Evolutionary conservation across 129 eudicot genomes (phyloP).

Genomic region (Glebionis coronaria): DNA sequence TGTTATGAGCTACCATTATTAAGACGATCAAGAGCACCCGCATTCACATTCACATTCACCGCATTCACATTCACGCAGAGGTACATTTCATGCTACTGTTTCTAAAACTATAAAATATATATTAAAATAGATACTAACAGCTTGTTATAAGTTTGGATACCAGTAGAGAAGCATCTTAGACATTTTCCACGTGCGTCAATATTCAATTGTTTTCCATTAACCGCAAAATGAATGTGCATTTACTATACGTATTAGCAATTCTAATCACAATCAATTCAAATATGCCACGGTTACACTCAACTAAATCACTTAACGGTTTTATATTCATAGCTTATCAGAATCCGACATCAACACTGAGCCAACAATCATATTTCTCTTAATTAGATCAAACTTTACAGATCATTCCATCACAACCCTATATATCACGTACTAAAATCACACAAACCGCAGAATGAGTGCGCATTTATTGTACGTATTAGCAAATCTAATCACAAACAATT

Average conservation of each 20-base stretch:
- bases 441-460: neutral
- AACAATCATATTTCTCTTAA: constrained; percentile 17
- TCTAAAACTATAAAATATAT: neutral
- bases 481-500: neutral
- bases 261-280: neutral
- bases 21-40: constrained; percentile 8
- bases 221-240: neutral
- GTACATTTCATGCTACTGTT: neutral
- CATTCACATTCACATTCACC: neutral
- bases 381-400: constrained; percentile 13
- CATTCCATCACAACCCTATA: too few relatives aligned
- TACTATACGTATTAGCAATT: neutral
- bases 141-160: neutral
- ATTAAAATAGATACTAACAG: neutral
- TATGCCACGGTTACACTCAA: constrained; percentile 3
- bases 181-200: constrained; percentile 7
- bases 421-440: neutral
- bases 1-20: constrained; percentile 2
- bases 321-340: neutral
- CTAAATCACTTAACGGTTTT: constrained; percentile 1
- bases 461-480: neutral
- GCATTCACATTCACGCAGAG: neutral
- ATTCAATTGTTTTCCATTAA: constrained; percentile 1
- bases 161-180: neutral
- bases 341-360: constrained; percentile 10